Evolutionary conservation across 108 stramenopile genomes (phyloP).

Genomic region (Cyclotella choctawhatcheeana): DNA sequence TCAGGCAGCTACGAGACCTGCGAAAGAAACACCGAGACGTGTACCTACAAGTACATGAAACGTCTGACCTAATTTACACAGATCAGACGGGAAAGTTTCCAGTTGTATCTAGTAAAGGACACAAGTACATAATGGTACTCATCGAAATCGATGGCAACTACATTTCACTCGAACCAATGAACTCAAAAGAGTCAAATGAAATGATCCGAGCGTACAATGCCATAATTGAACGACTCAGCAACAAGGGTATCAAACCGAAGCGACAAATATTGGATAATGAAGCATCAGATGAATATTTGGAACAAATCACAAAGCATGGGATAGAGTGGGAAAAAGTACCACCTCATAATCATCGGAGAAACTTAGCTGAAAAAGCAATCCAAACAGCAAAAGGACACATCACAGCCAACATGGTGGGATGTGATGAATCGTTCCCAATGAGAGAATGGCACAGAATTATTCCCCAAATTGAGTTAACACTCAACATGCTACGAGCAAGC

Average conservation of each 20-base stretch:
- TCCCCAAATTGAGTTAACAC: conserved; percentile 37
- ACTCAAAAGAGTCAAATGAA: background rate
- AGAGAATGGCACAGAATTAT: conserved; percentile 41
- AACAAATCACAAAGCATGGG: background rate
- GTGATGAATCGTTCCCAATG: conserved; percentile 36
- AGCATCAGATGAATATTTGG: conserved; percentile 8
- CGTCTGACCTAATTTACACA: background rate
- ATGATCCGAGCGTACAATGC: background rate
- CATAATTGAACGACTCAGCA: background rate
- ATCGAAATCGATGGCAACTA: conserved; percentile 51
- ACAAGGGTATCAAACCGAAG: background rate
- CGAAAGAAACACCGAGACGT: background rate
- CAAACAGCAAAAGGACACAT: conserved; percentile 54
- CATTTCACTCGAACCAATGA: conserved; percentile 46
- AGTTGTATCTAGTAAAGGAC: conserved; percentile 29
- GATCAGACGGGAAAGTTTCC: conserved; percentile 32
- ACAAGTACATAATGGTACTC: conserved; percentile 50
- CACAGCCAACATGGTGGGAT: conserved; percentile 37
- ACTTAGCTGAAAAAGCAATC: conserved; percentile 52
- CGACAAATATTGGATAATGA: conserved; percentile 25
- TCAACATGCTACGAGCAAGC: conserved; percentile 43
- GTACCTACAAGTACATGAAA: background rate
- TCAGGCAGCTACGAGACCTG: background rate
- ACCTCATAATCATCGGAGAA: conserved; percentile 37
- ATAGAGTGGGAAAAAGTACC: conserved; percentile 26